phyloP scores from a whole-genome alignment of 768 basidiomycete species.

The Clitopilus hobsonii region DNA sequence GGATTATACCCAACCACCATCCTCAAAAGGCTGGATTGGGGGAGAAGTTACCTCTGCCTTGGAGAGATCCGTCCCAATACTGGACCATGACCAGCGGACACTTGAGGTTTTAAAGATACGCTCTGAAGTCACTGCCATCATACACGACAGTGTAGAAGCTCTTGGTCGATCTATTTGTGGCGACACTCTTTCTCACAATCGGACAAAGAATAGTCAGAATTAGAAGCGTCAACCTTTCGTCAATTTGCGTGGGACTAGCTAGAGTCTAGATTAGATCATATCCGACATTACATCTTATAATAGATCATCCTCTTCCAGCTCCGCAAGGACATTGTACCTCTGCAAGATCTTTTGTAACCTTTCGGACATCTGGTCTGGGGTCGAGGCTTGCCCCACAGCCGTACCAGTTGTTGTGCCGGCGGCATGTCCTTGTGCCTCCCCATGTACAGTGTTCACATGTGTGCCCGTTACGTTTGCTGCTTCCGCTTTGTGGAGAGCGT shows the following conservation, averaged over 20 bases:
- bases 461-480: constrained; percentile 6
- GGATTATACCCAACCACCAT: not conserved
- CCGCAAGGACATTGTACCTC: constrained; percentile 9
- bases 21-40: constrained; percentile 15
- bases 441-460: not conserved
- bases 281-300: too few species aligned
- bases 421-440: not conserved
- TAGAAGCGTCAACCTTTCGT: constrained; percentile 2
- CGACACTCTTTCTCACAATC: constrained; percentile 20
- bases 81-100: constrained; percentile 1
- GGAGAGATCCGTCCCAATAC: not conserved
- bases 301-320: not conserved
- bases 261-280: too few species aligned
- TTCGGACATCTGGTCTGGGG: constrained; percentile 3
- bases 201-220: constrained; percentile 9
- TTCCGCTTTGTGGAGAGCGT: constrained; percentile 2
- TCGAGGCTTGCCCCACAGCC: too few species aligned
- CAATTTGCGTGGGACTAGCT: too few species aligned
- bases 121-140: constrained; percentile 46
- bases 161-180: constrained; percentile 50
- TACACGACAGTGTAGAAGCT: constrained; percentile 50
- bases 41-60: constrained; percentile 3
- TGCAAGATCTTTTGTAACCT: constrained; percentile 13
- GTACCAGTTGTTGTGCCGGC: not conserved
- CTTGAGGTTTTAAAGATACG: constrained; percentile 35